phyloP scores from a whole-genome alignment of 1,139 yeast species.

The Yarrowia galli region DNA sequence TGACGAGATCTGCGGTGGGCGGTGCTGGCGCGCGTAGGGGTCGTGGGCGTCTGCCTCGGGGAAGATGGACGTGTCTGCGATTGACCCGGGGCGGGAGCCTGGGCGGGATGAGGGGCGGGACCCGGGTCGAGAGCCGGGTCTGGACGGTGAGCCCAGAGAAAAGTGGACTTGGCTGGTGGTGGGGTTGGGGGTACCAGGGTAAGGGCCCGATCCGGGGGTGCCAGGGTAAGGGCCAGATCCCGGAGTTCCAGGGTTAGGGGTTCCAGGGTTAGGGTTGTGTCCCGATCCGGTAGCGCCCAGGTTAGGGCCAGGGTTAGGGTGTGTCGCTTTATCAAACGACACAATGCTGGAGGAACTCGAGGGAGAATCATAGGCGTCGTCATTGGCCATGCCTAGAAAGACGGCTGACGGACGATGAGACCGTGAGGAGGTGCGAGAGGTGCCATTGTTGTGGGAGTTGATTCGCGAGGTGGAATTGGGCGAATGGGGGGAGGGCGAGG shows the following conservation, averaged over 20 bases:
- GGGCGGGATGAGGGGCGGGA: constrained; percentile 11
- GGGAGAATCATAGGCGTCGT: constrained; percentile 9
- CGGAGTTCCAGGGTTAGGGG: too few relatives aligned
- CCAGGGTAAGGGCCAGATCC: too few relatives aligned
- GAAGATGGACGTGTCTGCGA: constrained; percentile 8
- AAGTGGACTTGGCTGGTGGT: constrained; percentile 3
- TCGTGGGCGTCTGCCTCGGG: constrained; percentile 31
- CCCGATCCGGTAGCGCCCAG: too few relatives aligned
- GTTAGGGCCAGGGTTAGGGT: too few relatives aligned
- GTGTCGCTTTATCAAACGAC: constrained; percentile 3
- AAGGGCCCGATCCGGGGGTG: too few relatives aligned
- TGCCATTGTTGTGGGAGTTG: constrained; percentile 21
- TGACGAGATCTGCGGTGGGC: constrained; percentile 31
- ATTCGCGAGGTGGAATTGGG: neutral
- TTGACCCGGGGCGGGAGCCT: constrained; percentile 3
- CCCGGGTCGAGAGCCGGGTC: neutral
- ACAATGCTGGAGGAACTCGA: neutral
- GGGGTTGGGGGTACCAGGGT: too few relatives aligned
- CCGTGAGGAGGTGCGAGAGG: constrained; percentile 12
- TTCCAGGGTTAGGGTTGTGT: too few relatives aligned
- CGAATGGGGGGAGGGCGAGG: neutral
- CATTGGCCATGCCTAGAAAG: constrained; percentile 23
- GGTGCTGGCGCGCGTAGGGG: constrained; percentile 32
- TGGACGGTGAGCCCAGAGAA: too few relatives aligned
- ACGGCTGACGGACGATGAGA: constrained; percentile 25